These are phyloP conservation scores for Lachnellula willkommii DNA, from an alignment of 2,329 filamentous ascomycete genomes.

Conservation along the genomic window DNA sequence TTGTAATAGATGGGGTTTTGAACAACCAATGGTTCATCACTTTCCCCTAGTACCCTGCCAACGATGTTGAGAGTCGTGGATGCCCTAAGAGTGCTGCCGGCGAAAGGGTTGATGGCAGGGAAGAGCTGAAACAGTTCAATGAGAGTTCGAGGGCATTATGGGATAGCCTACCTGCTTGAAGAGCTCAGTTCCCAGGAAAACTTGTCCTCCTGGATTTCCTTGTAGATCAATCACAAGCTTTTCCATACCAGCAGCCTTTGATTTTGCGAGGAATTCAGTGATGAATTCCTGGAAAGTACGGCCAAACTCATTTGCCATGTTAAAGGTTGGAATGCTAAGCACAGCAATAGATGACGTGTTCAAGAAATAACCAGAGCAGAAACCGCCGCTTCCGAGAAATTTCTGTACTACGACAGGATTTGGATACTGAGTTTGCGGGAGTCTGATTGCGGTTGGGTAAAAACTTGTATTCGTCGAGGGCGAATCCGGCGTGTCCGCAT, in stretches of 20 bases:
- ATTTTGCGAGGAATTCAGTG: conserved; percentile 3
- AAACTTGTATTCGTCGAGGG: neutral
- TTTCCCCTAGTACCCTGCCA: neutral
- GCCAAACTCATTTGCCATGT: neutral
- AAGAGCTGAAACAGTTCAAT: neutral
- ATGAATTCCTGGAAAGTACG: neutral
- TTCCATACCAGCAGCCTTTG: conserved; percentile 46
- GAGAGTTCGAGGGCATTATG: neutral
- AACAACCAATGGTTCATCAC: too few relatives aligned
- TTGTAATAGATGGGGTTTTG: neutral
- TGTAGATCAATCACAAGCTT: conserved; percentile 56
- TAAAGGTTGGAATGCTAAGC: neutral
- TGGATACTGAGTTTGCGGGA: neutral
- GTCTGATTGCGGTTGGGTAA: neutral
- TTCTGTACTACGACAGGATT: neutral
- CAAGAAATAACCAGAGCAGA: neutral
- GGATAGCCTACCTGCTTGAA: conserved; percentile 37
- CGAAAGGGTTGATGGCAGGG: neutral
- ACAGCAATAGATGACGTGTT: neutral
- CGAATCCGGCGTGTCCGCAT: neutral
- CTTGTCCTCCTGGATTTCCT: conserved; percentile 54
- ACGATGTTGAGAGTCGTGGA: neutral
- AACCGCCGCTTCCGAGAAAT: neutral
- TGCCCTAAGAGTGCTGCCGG: neutral
- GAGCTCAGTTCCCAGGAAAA: conserved; percentile 54